These are phyloP conservation scores for Vinca minor DNA, from an alignment of 257 asterid species.

Conservation along the genomic window DNA sequence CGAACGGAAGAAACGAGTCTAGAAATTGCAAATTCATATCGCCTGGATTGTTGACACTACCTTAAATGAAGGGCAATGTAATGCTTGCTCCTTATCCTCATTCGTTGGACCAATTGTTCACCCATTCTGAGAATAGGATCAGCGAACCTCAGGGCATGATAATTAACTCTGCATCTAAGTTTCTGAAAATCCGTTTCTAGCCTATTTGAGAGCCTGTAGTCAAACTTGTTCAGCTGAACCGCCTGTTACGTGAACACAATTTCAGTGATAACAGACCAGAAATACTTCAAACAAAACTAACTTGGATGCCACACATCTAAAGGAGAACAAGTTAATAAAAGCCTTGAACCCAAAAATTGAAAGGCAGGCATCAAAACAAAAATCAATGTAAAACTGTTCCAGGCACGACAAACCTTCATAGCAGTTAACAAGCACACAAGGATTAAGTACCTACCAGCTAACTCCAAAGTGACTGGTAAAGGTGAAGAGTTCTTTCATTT, in stretches of 20 bases:
- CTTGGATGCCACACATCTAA: background rate
- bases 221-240: conserved; percentile 79
- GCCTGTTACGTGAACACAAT: conserved; percentile 51
- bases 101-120: conserved; percentile 60
- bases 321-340: background rate
- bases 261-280: conserved; percentile 5
- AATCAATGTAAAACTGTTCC: background rate
- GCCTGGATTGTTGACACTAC: conserved; percentile 41
- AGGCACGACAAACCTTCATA: background rate
- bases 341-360: background rate
- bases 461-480: background rate
- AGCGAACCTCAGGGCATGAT: conserved; percentile 89
- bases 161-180: conserved; percentile 93
- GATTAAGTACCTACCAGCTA: background rate
- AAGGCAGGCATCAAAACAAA: background rate
- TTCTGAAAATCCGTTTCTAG: conserved; percentile 72
- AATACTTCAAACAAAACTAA: background rate
- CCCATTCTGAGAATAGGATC: conserved; percentile 77
- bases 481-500: background rate
- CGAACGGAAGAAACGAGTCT: background rate
- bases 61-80: conserved; percentile 89
- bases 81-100: conserved; percentile 76
- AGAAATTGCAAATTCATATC: conserved; percentile 3
- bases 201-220: conserved; percentile 88
- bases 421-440: background rate